These are phyloP conservation scores for Eremomyces bilateralis DNA, from an alignment of 495 filamentous ascomycete species.

Conservation along the genomic window DNA sequence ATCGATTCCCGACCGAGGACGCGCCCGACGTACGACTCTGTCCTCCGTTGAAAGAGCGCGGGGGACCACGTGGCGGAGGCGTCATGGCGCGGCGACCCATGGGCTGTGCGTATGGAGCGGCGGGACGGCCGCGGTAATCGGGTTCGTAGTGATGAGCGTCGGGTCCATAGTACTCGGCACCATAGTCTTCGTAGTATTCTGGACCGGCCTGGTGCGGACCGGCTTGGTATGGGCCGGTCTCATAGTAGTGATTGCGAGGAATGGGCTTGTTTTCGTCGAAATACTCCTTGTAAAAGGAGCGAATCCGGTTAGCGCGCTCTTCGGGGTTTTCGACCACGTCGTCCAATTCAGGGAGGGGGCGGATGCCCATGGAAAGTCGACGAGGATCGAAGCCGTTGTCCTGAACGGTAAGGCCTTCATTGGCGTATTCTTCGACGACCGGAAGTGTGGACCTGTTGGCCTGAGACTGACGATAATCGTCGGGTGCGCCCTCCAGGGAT, in stretches of 20 bases:
- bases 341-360: slow-evolving; percentile 68
- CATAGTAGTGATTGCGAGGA: neutral
- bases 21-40: slow-evolving; percentile 14
- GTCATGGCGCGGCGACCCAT: slow-evolving; percentile 88
- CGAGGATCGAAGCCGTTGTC: slow-evolving; percentile 31
- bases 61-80: slow-evolving; percentile 61
- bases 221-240: no score
- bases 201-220: no score
- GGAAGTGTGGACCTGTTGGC: no score
- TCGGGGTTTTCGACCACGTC: slow-evolving; percentile 75
- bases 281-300: slow-evolving; percentile 98
- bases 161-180: slow-evolving; percentile 33
- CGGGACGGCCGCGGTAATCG: slow-evolving; percentile 47
- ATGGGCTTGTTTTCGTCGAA: slow-evolving; percentile 49
- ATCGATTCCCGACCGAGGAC: slow-evolving; percentile 10
- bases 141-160: slow-evolving; percentile 52
- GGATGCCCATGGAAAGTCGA: slow-evolving; percentile 68
- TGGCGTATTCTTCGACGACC: neutral
- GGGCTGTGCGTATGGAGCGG: slow-evolving; percentile 61
- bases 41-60: slow-evolving; percentile 35
- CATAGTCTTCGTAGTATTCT: slow-evolving; percentile 51
- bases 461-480: slow-evolving; percentile 4
- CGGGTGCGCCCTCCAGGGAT: slow-evolving; percentile 6
- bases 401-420: neutral
- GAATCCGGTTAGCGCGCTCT: slow-evolving; percentile 82